These are phyloP conservation scores for Vicia sativa DNA, from an alignment of 306 rosid species.

Conservation along the genomic window DNA sequence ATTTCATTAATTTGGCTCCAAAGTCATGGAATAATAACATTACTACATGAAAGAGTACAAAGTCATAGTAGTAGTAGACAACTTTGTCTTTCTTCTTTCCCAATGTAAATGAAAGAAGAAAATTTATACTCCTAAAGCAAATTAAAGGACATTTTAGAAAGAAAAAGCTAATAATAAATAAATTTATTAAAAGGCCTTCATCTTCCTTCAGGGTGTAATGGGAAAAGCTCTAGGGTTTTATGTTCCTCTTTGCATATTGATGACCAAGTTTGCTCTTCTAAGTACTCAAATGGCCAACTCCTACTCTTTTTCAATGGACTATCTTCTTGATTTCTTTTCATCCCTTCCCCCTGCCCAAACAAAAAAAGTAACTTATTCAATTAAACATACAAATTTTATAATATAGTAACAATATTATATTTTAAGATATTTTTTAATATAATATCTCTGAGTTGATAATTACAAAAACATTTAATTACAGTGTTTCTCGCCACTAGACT, in stretches of 20 bases:
- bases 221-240: conserved; percentile 92
- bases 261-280: conserved; percentile 52
- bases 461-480: no score
- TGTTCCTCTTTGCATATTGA: conserved; percentile 51
- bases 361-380: not conserved
- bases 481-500: no score
- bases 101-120: conserved; percentile 50
- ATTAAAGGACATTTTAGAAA: conserved; percentile 38
- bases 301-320: conserved; percentile 80
- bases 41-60: conserved; percentile 46
- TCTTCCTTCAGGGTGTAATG: conserved; percentile 88
- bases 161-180: conserved; percentile 1
- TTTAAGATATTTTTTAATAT: not conserved
- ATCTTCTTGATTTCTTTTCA: conserved; percentile 57
- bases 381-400: not conserved
- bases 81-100: conserved; percentile 67
- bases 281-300: conserved; percentile 75
- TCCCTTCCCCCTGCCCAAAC: conserved; percentile 43
- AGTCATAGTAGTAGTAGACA: conserved; percentile 40
- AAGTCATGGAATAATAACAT: conserved; percentile 45
- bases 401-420: not conserved
- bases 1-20: conserved; percentile 51
- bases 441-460: no score
- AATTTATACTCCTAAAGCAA: conserved; percentile 41
- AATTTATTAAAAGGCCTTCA: conserved; percentile 46